Evolutionary conservation across 2,329 filamentous ascomycete species (phyloP), one percentile per base, ranked within the genome.

Genomic region (Aspergillus hiratsukae): DNA sequence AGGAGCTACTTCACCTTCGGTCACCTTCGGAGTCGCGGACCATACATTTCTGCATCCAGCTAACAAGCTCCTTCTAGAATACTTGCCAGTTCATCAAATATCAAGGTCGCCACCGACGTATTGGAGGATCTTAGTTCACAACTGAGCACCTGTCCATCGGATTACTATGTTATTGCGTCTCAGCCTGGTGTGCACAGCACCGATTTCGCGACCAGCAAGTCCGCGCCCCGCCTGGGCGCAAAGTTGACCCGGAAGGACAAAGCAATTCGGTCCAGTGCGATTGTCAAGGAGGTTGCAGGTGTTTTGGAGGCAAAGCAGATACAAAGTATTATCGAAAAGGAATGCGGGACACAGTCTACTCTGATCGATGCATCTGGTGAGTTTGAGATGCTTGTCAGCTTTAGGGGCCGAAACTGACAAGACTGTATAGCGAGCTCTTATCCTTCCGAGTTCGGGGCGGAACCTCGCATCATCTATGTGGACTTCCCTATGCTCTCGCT

Each of bases 131-230:
- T 83, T 14, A 71, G 71, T 50, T 69, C 71, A 19, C 72, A 73
- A 28, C 82, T 96, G 27, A 77, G 80, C 41, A 73, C 76, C 53
- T 96, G 91, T 74, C 87, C 88, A 2, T 91, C 89, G 21, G 81
- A 86, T 51, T 83, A 83, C 64, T 96, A 96, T 75, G 77, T 95
- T 56, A 72, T 97, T 62, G 82, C 95, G 59, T 84, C 85, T 29
- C 91, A 96, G 70, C 86, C 89, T 10, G 88, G 88, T 63, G 80
- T 91, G 55, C 85, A 87, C 63, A 82, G 85, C 45, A 78, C 80
- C 60, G 90, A 96, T 72, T 86, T 93, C 66, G 75, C 77, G 62
- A 75, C 77, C 64, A 69, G 75, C 73, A 69, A 73, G 69, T 76
- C 77, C 60, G 79, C 79, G 63, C 83, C 79, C 68, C 82, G 78